Base-by-base conservation (phyloP, 2,329 filamentous ascomycete species). In the Xylariales sp. region DNA sequence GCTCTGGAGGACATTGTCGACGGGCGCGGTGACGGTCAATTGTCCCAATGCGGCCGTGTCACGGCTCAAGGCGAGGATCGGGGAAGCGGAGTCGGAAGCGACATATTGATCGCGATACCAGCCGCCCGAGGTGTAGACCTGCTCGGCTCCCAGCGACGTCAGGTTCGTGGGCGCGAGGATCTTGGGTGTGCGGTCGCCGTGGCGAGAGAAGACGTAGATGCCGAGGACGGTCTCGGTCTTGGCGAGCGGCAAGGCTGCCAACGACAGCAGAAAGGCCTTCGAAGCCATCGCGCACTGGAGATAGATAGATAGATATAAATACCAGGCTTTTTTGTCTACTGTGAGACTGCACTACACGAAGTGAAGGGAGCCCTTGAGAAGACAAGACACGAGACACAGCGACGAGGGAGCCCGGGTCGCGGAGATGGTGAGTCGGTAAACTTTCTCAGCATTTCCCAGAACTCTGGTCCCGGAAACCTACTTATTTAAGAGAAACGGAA, bases 101-200 rank as follows among this genome's bases (percentile, higher is more conserved):
- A 97, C 85, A 80, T 97, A 97, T 67, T 90, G 90, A 72, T 84
- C 81, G 73, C 93, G 91, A 81, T 91, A 97, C 85, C 90, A 95
- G 64, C 83, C 79, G 69, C 93, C 94, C 0, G 91, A 90, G 54
- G 85, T 83, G 80, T 89, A 91, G 72, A 94, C 89, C 82, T 97
- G 85, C 55, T 86, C 82, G 77, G 94, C 93, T 39, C 94, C 94
- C 59, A 97, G 86, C 67, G 91, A 86, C 12, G 94, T 97, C 78
- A 97, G 81, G 72, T 86, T 86, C 34, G 92, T 89, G 12, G 91
- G 91, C 53, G 89, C 84, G 70, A 88, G 89, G 18, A 88, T 84
- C 82, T 97, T 97, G 70, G 93, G 82, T 0, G 93, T 95, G 64
- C 94, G 89, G 80, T 97, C 94, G 65, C 94, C 94, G 82, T 97